Percentiles rank a stretch among this genome's conserved stretches.
Conservation (phyloP, 176 grass and related monocot species). For the Carex parvula region DNA sequence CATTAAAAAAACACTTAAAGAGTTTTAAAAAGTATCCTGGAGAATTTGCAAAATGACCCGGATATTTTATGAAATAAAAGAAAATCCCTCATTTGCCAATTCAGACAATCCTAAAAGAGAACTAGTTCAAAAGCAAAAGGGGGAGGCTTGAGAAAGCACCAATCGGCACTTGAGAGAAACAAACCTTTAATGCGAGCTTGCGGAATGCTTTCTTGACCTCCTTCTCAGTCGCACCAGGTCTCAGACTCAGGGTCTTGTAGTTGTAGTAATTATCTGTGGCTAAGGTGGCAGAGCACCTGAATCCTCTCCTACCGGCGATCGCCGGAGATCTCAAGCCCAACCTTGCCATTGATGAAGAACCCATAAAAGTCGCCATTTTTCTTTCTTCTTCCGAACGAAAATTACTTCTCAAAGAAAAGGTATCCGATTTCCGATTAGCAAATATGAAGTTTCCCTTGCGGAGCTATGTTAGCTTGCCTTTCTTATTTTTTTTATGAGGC, state of each 20-base stretch:
- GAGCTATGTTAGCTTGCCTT: background rate
- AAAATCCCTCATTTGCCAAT: background rate
- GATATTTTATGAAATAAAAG: background rate
- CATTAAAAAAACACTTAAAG: too few relatives aligned
- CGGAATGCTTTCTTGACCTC: slow-evolving; percentile 47
- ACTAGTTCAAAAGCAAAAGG: background rate
- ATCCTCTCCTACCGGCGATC: background rate
- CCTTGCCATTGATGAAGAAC: background rate
- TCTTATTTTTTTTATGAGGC: background rate
- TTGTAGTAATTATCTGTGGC: slow-evolving; percentile 33
- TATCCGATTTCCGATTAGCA: background rate
- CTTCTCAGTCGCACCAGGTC: slow-evolving; percentile 35
- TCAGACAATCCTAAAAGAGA: background rate
- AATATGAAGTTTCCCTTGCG: background rate
- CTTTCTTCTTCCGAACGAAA: background rate
- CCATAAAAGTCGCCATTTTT: slow-evolving; percentile 30
- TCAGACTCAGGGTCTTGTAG: slow-evolving; percentile 36
- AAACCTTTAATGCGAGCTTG: slow-evolving; percentile 39
- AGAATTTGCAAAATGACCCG: background rate
- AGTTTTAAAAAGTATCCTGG: background rate
- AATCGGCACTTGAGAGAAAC: background rate
- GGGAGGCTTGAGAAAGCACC: too few relatives aligned
- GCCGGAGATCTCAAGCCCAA: slow-evolving; percentile 13
- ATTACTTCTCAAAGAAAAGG: background rate
- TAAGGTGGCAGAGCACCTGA: slow-evolving; percentile 29